A percentile compares a stretch with the other conserved stretches of the same genome.
Conservation (phyloP, 2,329 filamentous ascomycete species). For the Xylariomycetidae sp. region DNA sequence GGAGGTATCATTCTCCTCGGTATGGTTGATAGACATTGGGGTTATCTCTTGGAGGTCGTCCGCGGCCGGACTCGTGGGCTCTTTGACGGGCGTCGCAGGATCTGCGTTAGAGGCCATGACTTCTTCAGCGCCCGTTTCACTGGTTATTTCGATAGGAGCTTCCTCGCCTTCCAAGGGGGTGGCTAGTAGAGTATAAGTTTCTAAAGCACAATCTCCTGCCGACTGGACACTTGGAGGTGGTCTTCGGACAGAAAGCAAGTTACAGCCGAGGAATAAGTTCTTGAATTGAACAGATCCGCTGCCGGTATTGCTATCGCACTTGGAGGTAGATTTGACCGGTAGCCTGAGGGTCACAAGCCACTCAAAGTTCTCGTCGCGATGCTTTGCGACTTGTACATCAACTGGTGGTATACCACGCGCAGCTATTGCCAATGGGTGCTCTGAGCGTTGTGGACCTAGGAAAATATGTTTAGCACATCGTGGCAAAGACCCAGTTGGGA, state of each 20-base stretch:
- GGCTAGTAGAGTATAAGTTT: constrained; percentile 40
- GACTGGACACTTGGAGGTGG: constrained; percentile 28
- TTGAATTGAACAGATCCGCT: constrained; percentile 9
- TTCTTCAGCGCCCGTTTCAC: constrained; percentile 5
- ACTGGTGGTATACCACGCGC: constrained; percentile 22
- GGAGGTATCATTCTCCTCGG: constrained; percentile 27
- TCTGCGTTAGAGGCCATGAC: constrained; percentile 15
- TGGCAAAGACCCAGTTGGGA: too few species aligned
- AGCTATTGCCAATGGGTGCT: constrained; percentile 23
- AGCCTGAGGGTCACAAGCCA: constrained; percentile 23
- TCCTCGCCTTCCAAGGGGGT: constrained; percentile 21
- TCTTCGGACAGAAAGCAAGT: too few species aligned
- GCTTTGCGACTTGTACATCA: constrained; percentile 25
- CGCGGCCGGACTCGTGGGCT: constrained; percentile 3
- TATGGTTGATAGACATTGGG: constrained; percentile 21
- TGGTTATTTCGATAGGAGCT: constrained; percentile 15
- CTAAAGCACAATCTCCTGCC: constrained; percentile 22
- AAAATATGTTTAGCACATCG: too few species aligned
- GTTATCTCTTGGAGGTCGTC: constrained; percentile 9
- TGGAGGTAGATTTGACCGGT: constrained; percentile 6
- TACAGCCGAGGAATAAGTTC: constrained; percentile 47
- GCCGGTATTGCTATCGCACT: constrained; percentile 11
- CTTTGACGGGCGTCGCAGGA: constrained; percentile 13
- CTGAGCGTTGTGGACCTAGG: constrained; percentile 19
- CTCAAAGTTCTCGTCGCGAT: constrained; percentile 25